Conservation (phyloP, 306 rosid species). For the Fragaria vesca region DNA sequence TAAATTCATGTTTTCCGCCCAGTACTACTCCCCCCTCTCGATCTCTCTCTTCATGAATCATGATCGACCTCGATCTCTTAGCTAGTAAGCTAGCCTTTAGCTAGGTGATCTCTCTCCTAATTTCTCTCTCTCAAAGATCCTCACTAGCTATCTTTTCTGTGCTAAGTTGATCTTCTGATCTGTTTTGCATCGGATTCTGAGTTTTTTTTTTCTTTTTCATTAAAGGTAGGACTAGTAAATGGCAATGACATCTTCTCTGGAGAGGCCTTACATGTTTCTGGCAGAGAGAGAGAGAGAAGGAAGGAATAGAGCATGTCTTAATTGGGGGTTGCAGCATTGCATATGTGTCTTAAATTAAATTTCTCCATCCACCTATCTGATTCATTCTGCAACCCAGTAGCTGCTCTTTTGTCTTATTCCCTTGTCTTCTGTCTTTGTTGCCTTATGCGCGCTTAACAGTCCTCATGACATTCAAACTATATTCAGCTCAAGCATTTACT, state of each 20-base stretch:
- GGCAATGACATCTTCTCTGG: slow-evolving; percentile 44
- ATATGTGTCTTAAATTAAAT: slow-evolving; percentile 19
- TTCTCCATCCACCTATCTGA: slow-evolving; percentile 34
- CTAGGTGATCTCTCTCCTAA: background rate
- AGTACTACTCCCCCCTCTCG: no score
- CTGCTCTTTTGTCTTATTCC: slow-evolving; percentile 35
- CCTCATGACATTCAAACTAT: slow-evolving; percentile 20
- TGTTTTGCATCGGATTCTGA: slow-evolving; percentile 34
- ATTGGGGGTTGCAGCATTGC: slow-evolving; percentile 9
- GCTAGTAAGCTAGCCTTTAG: background rate
- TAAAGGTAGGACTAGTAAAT: slow-evolving; percentile 33
- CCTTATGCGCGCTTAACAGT: slow-evolving; percentile 23
- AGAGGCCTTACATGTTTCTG: slow-evolving; percentile 43
- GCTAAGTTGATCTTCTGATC: background rate
- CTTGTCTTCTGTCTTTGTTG: slow-evolving; percentile 36
- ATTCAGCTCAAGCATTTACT: slow-evolving; percentile 23
- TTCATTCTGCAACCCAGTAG: slow-evolving; percentile 14
- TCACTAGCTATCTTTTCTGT: slow-evolving; percentile 16
- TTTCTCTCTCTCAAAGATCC: background rate
- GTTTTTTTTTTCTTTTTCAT: slow-evolving; percentile 7
- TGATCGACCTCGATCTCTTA: no score
- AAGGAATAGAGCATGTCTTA: background rate
- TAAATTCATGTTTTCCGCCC: no score
- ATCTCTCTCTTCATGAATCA: no score
- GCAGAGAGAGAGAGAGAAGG: slow-evolving; percentile 12